Evolutionary conservation across 2,329 filamentous ascomycete species (phyloP).

Genomic region (Nemania abortiva): DNA sequence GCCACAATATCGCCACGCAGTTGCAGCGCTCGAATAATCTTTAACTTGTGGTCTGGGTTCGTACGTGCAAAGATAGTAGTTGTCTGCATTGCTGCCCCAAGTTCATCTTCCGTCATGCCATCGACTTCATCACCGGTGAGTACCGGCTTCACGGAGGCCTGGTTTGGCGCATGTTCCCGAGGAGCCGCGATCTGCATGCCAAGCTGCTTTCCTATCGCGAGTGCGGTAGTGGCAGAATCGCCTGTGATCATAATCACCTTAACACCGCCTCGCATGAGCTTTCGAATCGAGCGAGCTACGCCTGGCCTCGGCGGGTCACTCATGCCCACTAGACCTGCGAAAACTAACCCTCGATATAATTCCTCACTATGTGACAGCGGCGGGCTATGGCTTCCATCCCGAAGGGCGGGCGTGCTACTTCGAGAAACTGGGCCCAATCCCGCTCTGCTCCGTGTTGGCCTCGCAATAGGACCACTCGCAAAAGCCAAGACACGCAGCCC

Average conservation of each 20-base stretch:
- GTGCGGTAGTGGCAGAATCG: conserved; percentile 92
- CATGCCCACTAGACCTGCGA: conserved; percentile 96
- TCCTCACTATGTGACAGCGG: conserved; percentile 71
- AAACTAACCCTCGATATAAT: conserved; percentile 83
- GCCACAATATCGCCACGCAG: conserved; percentile 95
- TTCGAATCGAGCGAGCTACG: conserved; percentile 88
- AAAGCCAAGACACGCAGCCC: conserved; percentile 93
- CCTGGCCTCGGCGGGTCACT: conserved; percentile 93
- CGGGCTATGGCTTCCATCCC: conserved; percentile 55
- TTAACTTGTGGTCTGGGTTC: conserved; percentile 97
- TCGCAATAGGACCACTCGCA: conserved; percentile 80
- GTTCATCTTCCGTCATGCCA: conserved; percentile 85
- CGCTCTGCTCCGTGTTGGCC: conserved; percentile 58
- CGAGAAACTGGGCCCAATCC: conserved; percentile 54
- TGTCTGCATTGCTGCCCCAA: conserved; percentile 85
- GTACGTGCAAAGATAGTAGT: conserved; percentile 97
- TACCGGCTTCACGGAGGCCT: conserved; percentile 76
- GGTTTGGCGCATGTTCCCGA: conserved; percentile 64
- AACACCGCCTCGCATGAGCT: conserved; percentile 92
- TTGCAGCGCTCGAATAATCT: conserved; percentile 93
- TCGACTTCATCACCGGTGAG: conserved; percentile 94
- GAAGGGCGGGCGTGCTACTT: conserved; percentile 64
- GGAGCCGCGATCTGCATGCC: conserved; percentile 83
- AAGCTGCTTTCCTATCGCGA: conserved; percentile 94
- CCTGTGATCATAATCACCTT: conserved; percentile 99